phyloP scores from a whole-genome alignment of 148 eudicot species.

The Cornus kousa region DNA sequence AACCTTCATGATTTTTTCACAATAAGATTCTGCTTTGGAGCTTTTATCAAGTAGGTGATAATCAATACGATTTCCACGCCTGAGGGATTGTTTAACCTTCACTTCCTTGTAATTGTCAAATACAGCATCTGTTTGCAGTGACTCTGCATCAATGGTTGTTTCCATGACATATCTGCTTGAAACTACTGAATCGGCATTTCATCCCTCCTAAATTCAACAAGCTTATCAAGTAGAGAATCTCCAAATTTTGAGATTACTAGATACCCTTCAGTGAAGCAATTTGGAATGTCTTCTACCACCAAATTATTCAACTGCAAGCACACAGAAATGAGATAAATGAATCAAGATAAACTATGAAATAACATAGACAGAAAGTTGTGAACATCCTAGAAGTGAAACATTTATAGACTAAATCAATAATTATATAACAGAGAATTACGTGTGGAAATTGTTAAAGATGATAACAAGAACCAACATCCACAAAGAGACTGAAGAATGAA shows the following conservation, averaged over 20 bases:
- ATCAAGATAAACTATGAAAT: not conserved
- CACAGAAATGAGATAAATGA: not conserved
- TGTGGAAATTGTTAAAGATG: not conserved
- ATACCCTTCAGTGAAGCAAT: slow-evolving; percentile 3
- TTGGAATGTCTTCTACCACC: not conserved
- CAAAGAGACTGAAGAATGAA: too few relatives aligned
- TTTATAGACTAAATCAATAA: not conserved
- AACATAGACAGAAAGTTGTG: not conserved
- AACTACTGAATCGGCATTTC: not conserved
- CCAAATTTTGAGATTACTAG: not conserved
- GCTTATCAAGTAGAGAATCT: not conserved
- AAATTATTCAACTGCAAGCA: not conserved
- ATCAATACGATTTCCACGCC: slow-evolving; percentile 6
- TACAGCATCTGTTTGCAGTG: not conserved
- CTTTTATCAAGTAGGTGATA: slow-evolving; percentile 9
- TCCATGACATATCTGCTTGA: not conserved
- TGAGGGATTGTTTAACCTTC: slow-evolving; percentile 7
- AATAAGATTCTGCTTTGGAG: slow-evolving; percentile 2
- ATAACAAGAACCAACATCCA: too few relatives aligned
- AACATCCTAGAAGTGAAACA: not conserved
- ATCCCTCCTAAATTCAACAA: not conserved
- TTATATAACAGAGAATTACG: not conserved
- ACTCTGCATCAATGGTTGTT: slow-evolving; percentile 1
- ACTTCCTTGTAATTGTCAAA: not conserved
- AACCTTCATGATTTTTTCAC: slow-evolving; percentile 18